Base-by-base conservation (phyloP, 768 basidiomycete species). In the Sporobolomyces pararoseus region DNA sequence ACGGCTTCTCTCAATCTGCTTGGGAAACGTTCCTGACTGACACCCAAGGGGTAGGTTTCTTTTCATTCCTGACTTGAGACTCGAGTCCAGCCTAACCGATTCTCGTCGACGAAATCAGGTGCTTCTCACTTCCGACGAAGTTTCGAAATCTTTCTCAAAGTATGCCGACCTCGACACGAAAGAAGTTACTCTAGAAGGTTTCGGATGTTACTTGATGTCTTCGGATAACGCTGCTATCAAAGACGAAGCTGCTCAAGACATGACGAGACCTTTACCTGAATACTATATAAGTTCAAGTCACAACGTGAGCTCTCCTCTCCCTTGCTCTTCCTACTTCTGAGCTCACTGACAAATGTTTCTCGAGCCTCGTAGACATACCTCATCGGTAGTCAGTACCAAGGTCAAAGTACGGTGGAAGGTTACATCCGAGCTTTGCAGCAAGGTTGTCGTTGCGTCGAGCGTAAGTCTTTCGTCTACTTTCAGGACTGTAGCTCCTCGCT, bases 251-350 rank as follows among this genome's bases (percentile, higher is more conserved):
- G 83, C 82, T 78, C 90, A 93, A 58, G 88, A 96, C 75, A 97
- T 98, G 96, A 88, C 88, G 1, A 82, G 84, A 1, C 91, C 95
- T 1, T 82, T 96, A 19, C 85, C 86, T 2, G 89, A 97, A 66
- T 98, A 98, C 78, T 91, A 83, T 76, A 85, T 94, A 76, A 91
- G 89, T 5, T 87, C 89, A 16, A 91, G 89, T 13, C 94, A 98
- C 78, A 97, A 98, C 74, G 76, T 77, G 19, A 32, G 76, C 42
- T 3, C 19, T 1, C 13, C 9, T 12, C 27, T 10, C 13, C 21
- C 25, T 39, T n/a, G 2, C 1, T 31, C n/a, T 39, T 0, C 10
- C 42, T 9, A 42, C n/a, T 10, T n/a, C 37, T 2, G 2, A 31
- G 6, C 37, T 3, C 23, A 25, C 14, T n/a, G 42, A 19, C 34